A percentile compares a stretch with the other conserved stretches of the same genome.
phyloP scores from a whole-genome alignment of 768 basidiomycete species.

The Hypholoma sublateritium region DNA sequence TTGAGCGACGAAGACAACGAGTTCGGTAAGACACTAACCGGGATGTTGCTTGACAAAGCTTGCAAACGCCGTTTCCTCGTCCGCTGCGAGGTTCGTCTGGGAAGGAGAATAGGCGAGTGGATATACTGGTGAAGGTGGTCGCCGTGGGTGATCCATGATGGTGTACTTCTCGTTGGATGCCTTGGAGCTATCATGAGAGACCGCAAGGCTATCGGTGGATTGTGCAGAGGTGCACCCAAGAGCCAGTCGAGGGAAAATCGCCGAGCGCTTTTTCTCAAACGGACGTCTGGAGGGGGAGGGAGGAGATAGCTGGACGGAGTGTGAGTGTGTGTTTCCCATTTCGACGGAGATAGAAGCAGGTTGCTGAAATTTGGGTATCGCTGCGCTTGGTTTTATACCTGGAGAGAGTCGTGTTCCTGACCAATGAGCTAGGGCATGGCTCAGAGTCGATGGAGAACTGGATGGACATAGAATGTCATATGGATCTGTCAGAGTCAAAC shows the following conservation, averaged over 20 bases:
- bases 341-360: slow-evolving; percentile 10
- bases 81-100: slow-evolving; percentile 24
- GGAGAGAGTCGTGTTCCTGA: slow-evolving; percentile 18
- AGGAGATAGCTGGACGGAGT: slow-evolving; percentile 10
- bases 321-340: slow-evolving; percentile 33
- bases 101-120: slow-evolving; percentile 27
- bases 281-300: slow-evolving; percentile 15
- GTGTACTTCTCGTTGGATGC: slow-evolving; percentile 30
- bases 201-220: slow-evolving; percentile 33
- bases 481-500: slow-evolving; percentile 27
- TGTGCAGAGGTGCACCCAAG: slow-evolving; percentile 38
- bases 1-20: background rate
- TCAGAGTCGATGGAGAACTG: slow-evolving; percentile 9
- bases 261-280: slow-evolving; percentile 33
- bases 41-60: slow-evolving; percentile 47
- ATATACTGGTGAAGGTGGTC: slow-evolving; percentile 19
- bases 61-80: slow-evolving; percentile 43
- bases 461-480: slow-evolving; percentile 18
- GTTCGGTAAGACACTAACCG: slow-evolving; percentile 20
- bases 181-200: slow-evolving; percentile 40
- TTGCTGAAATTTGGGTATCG: slow-evolving; percentile 5
- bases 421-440: slow-evolving; percentile 19
- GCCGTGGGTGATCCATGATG: slow-evolving; percentile 22
- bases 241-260: slow-evolving; percentile 36
- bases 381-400: slow-evolving; percentile 15